Evolutionary conservation across 1,284 basidiomycete species (phyloP).

Genomic region (Ustilago nuda): DNA sequence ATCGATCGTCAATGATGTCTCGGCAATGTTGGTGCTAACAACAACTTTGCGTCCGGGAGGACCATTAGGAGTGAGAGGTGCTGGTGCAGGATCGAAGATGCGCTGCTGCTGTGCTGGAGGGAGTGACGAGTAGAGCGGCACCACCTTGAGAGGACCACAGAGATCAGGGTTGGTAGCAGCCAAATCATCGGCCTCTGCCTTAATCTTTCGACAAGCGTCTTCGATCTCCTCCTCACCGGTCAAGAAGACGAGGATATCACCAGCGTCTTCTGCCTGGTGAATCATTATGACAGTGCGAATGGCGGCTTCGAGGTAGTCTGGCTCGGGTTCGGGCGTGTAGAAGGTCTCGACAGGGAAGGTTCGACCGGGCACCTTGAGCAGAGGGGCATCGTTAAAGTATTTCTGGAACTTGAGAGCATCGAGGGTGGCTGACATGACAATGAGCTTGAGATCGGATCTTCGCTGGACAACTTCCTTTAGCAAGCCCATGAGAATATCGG

Average conservation of each 20-base stretch:
- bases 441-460: constrained; percentile 91
- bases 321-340: constrained; percentile 94
- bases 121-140: constrained; percentile 92
- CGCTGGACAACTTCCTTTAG: constrained; percentile 80
- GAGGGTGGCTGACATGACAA: constrained; percentile 98
- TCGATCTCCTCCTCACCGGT: constrained; percentile 99
- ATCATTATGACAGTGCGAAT: constrained; percentile 98
- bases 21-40: constrained; percentile 96
- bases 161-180: constrained; percentile 63
- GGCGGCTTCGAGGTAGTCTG: constrained; percentile 96
- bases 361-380: constrained; percentile 95
- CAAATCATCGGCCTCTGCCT: constrained; percentile 74
- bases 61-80: constrained; percentile 75
- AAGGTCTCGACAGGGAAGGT: constrained; percentile 95
- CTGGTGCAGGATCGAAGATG: constrained; percentile 90
- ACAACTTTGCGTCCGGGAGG: constrained; percentile 93
- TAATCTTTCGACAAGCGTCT: constrained; percentile 93
- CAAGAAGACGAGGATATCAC: constrained; percentile 92
- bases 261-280: constrained; percentile 92
- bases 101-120: constrained; percentile 92
- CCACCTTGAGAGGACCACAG: constrained; percentile 80
- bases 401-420: constrained; percentile 97
- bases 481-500: constrained; percentile 98
- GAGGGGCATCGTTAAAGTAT: constrained; percentile 90
- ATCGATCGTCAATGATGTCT: constrained; percentile 97